Conservation (phyloP, 108 stramenopile species). For the Fragilaria crotonensis region DNA sequence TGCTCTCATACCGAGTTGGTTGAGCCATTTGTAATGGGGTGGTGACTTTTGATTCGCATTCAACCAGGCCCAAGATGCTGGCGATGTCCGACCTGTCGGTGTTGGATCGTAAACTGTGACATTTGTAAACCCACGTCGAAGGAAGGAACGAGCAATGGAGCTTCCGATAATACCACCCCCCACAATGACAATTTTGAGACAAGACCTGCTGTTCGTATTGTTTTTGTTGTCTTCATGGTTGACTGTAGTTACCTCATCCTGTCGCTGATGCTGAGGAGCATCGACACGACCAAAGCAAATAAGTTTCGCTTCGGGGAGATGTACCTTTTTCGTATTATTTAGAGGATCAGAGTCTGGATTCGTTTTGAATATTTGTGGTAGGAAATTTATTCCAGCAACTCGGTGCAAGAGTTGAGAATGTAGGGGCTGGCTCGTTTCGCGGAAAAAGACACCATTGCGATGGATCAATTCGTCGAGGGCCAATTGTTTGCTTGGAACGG, state of each 20-base stretch:
- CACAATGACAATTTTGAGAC: constrained; percentile 8
- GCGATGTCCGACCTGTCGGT: constrained; percentile 26
- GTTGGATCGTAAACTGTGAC: constrained; percentile 39
- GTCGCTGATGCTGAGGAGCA: neutral
- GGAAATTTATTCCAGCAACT: constrained; percentile 14
- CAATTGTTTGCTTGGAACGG: constrained; percentile 39
- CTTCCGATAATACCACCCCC: constrained; percentile 4
- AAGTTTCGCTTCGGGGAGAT: neutral
- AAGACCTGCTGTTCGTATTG: no score
- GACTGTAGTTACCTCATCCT: no score
- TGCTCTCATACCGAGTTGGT: constrained; percentile 48
- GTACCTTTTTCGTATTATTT: no score
- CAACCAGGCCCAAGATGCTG: constrained; percentile 59
- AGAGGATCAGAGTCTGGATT: no score
- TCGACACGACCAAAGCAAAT: neutral
- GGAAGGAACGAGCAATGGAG: constrained; percentile 34
- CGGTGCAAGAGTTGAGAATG: constrained; percentile 31
- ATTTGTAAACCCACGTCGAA: constrained; percentile 11
- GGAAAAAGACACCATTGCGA: constrained; percentile 44
- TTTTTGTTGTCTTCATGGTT: neutral
- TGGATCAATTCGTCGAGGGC: constrained; percentile 43
- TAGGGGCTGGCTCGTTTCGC: constrained; percentile 7
- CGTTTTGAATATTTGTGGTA: no score
- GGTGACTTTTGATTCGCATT: constrained; percentile 63
- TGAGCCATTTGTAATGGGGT: constrained; percentile 34